phyloP scores from a whole-genome alignment of 176 grass and related monocot genomes.

The Oryza glumipatula region DNA sequence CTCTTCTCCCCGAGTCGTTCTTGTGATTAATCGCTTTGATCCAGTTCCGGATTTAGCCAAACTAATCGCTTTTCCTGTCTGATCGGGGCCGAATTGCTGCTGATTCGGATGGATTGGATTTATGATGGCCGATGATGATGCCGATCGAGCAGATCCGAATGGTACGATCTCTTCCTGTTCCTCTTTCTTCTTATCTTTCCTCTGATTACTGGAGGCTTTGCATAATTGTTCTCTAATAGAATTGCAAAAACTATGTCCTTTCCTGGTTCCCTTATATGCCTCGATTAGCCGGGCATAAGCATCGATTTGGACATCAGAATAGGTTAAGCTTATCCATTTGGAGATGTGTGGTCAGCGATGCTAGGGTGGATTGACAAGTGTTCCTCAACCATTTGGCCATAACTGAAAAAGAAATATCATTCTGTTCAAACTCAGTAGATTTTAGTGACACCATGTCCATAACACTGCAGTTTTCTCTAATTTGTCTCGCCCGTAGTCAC shows the following conservation, averaged over 20 bases:
- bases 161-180: slow-evolving; percentile 41
- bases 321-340: not conserved
- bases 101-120: not conserved
- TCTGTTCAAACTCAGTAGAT: too few relatives aligned
- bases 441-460: too few relatives aligned
- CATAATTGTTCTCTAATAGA: not conserved
- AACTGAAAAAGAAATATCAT: too few relatives aligned
- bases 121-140: not conserved
- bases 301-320: not conserved
- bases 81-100: not conserved
- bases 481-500: not conserved
- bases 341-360: not conserved
- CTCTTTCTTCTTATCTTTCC: not conserved
- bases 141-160: slow-evolving; percentile 67
- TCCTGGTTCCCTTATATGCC: not conserved
- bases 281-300: too few relatives aligned
- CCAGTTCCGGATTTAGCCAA: not conserved
- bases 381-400: not conserved
- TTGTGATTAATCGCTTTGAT: not conserved
- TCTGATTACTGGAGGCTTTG: not conserved
- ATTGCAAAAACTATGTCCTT: not conserved
- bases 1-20: not conserved
- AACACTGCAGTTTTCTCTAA: too few relatives aligned
- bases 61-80: not conserved
- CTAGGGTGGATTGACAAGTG: not conserved